Evolutionary conservation across 495 filamentous ascomycete species (phyloP).

Genomic region (Hyaloscypha hepaticicola): DNA sequence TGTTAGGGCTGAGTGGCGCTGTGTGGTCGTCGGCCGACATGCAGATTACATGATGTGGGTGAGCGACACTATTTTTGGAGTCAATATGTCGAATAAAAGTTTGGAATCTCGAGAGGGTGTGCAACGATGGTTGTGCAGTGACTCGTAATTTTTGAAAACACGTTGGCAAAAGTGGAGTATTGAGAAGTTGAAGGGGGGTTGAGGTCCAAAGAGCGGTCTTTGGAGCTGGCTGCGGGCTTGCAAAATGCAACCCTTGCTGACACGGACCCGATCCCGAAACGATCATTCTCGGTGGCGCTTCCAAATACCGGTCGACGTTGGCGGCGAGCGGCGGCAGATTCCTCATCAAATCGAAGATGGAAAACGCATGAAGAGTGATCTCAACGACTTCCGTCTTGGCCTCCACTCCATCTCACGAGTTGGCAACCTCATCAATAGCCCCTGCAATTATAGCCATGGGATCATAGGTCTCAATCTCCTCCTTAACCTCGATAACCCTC

Average conservation of each 20-base stretch:
- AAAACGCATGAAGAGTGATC: neutral
- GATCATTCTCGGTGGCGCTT: neutral
- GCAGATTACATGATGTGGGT: too few species aligned
- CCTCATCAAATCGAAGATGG: neutral
- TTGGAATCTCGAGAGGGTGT: too few species aligned
- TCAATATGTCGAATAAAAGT: too few species aligned
- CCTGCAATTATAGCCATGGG: slow-evolving; percentile 28
- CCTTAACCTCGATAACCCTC: slow-evolving; percentile 26
- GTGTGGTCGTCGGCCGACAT: too few species aligned
- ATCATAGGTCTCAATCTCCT: slow-evolving; percentile 28
- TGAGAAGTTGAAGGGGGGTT: neutral
- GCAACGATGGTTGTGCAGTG: too few species aligned
- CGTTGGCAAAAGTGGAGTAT: too few species aligned
- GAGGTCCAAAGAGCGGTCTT: neutral
- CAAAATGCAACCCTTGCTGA: neutral
- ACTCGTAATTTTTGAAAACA: too few species aligned
- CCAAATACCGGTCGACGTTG: neutral
- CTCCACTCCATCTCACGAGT: neutral
- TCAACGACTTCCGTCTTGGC: neutral
- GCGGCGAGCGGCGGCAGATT: neutral
- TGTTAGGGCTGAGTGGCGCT: neutral
- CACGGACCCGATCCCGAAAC: neutral
- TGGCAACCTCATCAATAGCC: slow-evolving; percentile 19
- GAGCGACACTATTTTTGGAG: too few species aligned
- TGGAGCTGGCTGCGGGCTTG: neutral